Percentiles rank a stretch among this genome's conserved stretches.
These are phyloP conservation scores for Chalciporus sphaerocephalus DNA, from an alignment of 768 basidiomycete genomes.

Conservation along the genomic window DNA sequence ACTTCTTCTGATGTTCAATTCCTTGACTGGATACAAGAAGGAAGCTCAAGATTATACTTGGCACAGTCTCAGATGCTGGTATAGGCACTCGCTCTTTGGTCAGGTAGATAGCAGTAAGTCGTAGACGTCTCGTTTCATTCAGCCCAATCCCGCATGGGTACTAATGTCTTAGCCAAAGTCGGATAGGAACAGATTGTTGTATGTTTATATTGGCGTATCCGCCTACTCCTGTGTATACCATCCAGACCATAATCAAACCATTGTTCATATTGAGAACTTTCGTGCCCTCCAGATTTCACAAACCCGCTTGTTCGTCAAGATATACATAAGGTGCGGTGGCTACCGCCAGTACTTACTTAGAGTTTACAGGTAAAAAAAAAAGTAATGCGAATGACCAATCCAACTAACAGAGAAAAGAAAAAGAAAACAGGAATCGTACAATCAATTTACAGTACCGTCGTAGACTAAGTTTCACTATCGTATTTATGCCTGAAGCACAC, in stretches of 20 bases:
- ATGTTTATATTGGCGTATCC: background rate
- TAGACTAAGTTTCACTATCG: conserved; percentile 2
- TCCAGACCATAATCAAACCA: background rate
- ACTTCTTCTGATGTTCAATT: background rate
- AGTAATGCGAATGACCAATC: background rate
- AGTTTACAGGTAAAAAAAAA: background rate
- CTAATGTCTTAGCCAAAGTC: conserved; percentile 10
- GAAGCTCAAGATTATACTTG: conserved; percentile 38
- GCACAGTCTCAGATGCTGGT: conserved; percentile 40
- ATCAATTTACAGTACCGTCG: background rate
- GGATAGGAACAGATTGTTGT: conserved; percentile 1
- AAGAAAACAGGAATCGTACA: background rate
- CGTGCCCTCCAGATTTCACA: background rate
- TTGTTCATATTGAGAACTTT: background rate
- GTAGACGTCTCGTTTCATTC: conserved; percentile 1
- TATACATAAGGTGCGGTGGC: background rate
- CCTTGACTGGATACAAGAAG: conserved; percentile 38
- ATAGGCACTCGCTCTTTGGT: conserved; percentile 42
- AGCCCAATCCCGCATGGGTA: background rate
- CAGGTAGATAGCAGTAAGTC: conserved; percentile 33
- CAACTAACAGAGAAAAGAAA: background rate
- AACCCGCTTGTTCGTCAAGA: background rate
- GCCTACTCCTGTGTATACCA: conserved; percentile 11
- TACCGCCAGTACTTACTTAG: background rate
- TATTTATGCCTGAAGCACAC: conserved; percentile 37